Evolutionary conservation across 1,284 basidiomycete genomes (phyloP).

Genomic region (Heterobasidion parviporum): DNA sequence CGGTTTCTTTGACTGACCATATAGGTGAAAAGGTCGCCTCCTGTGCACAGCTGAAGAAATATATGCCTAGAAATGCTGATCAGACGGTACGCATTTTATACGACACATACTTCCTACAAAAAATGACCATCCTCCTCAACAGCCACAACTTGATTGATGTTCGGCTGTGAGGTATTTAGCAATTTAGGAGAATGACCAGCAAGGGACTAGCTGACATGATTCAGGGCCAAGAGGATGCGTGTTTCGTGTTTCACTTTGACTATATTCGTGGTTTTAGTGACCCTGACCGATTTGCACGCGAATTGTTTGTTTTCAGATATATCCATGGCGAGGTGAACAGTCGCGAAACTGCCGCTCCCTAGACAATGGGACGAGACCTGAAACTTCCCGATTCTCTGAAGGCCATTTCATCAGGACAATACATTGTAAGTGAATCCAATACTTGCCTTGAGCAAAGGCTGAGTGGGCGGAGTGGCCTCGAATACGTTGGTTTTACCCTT

Average conservation of each 20-base stretch:
- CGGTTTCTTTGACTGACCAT: conserved; percentile 35
- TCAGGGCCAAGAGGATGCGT: conserved; percentile 55
- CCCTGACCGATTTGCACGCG: conserved; percentile 75
- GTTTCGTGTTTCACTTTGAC: conserved; percentile 70
- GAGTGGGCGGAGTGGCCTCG: conserved; percentile 50
- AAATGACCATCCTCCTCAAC: conserved; percentile 57
- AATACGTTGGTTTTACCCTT: conserved; percentile 46
- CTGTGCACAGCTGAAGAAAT: conserved; percentile 70
- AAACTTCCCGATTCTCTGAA: conserved; percentile 49
- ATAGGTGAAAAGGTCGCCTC: conserved; percentile 75
- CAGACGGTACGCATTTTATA: not conserved
- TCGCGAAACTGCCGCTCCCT: conserved; percentile 75
- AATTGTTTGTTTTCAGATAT: conserved; percentile 57
- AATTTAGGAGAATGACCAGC: conserved; percentile 1
- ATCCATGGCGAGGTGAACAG: conserved; percentile 70
- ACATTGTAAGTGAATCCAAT: not conserved
- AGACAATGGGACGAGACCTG: conserved; percentile 67
- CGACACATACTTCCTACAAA: conserved; percentile 30
- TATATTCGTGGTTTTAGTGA: conserved; percentile 45
- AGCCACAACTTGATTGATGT: conserved; percentile 71
- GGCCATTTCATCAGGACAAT: not conserved
- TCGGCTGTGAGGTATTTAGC: conserved; percentile 43
- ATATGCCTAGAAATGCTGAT: conserved; percentile 41
- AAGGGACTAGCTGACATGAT: conserved; percentile 45
- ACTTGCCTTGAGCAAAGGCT: conserved; percentile 39